phyloP scores from a whole-genome alignment of 2,329 filamentous ascomycete genomes.

The Exophiala spinifera region DNA sequence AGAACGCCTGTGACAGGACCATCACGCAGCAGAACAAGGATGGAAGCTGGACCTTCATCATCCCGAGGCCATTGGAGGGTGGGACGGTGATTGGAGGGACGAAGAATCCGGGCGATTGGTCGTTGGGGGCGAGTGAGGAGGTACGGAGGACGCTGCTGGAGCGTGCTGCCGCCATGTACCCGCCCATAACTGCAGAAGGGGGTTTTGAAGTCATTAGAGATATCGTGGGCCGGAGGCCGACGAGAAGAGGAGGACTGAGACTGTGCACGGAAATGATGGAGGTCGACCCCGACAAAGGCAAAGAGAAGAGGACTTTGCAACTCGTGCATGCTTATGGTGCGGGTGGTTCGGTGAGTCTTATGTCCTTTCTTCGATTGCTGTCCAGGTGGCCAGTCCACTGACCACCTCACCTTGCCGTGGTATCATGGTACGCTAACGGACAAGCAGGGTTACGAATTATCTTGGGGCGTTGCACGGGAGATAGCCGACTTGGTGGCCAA shows the following conservation, averaged over 20 bases:
- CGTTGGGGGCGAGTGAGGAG: conserved; percentile 46
- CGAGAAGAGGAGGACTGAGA: conserved; percentile 45
- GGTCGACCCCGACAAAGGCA: conserved; percentile 16
- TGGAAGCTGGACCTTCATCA: conserved; percentile 60
- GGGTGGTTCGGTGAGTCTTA: conserved; percentile 41
- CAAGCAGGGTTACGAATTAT: conserved; percentile 55
- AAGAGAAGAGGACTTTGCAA: conserved; percentile 10
- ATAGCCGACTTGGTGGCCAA: conserved; percentile 43
- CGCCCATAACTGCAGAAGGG: conserved; percentile 34
- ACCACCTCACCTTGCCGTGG: too few species aligned
- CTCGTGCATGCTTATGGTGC: conserved; percentile 57
- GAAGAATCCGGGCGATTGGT: conserved; percentile 59
- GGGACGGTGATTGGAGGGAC: conserved; percentile 65
- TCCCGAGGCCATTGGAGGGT: conserved; percentile 59
- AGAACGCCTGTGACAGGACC: conserved; percentile 40
- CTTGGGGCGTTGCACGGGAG: conserved; percentile 55
- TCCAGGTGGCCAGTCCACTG: too few species aligned
- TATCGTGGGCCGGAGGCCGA: conserved; percentile 43
- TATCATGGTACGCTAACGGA: too few species aligned
- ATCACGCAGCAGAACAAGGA: conserved; percentile 62
- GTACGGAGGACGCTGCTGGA: conserved; percentile 48
- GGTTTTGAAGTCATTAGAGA: conserved; percentile 43
- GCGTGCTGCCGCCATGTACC: conserved; percentile 41
- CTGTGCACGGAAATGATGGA: conserved; percentile 48
- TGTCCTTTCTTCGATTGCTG: too few species aligned